A percentile compares a stretch with the other conserved stretches of the same genome.
Conservation (phyloP, 163 green algal genomes). For the Scenedesmus sp. region DNA sequence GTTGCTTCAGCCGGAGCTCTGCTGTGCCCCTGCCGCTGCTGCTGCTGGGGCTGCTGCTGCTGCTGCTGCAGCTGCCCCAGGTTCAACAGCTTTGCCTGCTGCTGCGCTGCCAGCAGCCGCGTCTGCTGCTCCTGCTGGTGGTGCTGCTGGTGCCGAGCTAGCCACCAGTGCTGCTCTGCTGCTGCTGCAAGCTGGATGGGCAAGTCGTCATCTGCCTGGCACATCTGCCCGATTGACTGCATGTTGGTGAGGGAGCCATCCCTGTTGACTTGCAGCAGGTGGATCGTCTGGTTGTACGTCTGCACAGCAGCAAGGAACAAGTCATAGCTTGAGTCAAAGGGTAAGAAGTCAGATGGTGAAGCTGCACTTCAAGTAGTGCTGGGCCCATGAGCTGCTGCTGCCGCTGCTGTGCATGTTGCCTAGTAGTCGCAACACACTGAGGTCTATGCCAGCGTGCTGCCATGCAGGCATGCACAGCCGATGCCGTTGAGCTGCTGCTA, state of each 20-base stretch:
- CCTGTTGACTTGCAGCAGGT: conserved; percentile 54
- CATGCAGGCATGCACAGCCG: conserved; percentile 25
- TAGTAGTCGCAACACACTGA: conserved; percentile 21
- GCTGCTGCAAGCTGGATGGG: conserved; percentile 36
- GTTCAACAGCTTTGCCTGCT: conserved; percentile 9
- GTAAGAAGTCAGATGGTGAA: background rate
- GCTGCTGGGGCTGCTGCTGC: background rate
- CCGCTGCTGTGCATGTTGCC: background rate
- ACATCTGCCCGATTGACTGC: conserved; percentile 48
- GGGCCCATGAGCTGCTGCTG: background rate
- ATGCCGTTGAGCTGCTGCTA: conserved; percentile 8
- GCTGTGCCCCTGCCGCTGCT: conserved; percentile 8
- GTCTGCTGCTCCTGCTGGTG: conserved; percentile 29
- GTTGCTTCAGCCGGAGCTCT: background rate
- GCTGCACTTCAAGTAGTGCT: background rate
- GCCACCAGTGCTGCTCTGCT: conserved; percentile 45
- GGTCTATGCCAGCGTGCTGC: conserved; percentile 34
- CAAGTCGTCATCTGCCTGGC: conserved; percentile 41
- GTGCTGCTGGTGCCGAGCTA: conserved; percentile 26
- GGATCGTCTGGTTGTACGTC: conserved; percentile 55
- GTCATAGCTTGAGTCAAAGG: too few species aligned
- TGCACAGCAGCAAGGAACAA: background rate
- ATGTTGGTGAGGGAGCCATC: conserved; percentile 44
- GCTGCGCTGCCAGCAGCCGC: background rate
- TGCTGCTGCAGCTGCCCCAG: background rate